Conservation (phyloP, 768 basidiomycete species). For the Daedaleopsis sinensis region DNA sequence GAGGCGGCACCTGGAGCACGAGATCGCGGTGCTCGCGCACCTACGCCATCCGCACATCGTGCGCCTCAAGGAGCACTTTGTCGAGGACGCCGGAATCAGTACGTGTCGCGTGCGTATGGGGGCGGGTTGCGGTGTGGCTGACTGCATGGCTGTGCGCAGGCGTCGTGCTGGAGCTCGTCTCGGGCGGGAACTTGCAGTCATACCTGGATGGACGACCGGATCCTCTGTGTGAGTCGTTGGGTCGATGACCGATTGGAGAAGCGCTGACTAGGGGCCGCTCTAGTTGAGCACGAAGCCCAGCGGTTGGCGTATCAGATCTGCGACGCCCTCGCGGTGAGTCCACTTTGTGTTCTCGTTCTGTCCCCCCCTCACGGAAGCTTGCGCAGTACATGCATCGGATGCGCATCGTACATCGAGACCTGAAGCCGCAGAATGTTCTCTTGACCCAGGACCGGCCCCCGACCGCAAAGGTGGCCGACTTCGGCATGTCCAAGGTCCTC, state of each 20-base stretch:
- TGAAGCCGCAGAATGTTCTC: constrained; percentile 90
- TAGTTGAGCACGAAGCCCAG: constrained; percentile 56
- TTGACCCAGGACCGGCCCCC: constrained; percentile 70
- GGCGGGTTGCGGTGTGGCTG: background rate
- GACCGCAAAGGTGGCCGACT: constrained; percentile 85
- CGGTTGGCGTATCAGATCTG: constrained; percentile 81
- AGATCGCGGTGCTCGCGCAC: constrained; percentile 77
- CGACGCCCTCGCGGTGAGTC: constrained; percentile 53
- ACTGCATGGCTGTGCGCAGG: constrained; percentile 40
- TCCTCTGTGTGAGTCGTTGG: background rate
- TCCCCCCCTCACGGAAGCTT: background rate
- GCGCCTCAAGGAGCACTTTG: constrained; percentile 72
- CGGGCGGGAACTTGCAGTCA: constrained; percentile 89
- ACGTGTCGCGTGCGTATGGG: constrained; percentile 17
- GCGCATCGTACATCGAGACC: constrained; percentile 85
- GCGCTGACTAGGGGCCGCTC: background rate
- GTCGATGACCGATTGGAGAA: background rate
- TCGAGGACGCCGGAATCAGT: constrained; percentile 62
- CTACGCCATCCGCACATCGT: constrained; percentile 84
- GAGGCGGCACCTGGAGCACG: constrained; percentile 26
- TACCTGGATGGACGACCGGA: constrained; percentile 45
- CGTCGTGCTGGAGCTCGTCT: constrained; percentile 80
- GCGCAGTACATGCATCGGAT: constrained; percentile 59
- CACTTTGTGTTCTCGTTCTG: background rate
- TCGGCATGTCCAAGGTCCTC: constrained; percentile 88